phyloP scores from a whole-genome alignment of 1,284 basidiomycete species.

The Austropuccinia psidii region DNA sequence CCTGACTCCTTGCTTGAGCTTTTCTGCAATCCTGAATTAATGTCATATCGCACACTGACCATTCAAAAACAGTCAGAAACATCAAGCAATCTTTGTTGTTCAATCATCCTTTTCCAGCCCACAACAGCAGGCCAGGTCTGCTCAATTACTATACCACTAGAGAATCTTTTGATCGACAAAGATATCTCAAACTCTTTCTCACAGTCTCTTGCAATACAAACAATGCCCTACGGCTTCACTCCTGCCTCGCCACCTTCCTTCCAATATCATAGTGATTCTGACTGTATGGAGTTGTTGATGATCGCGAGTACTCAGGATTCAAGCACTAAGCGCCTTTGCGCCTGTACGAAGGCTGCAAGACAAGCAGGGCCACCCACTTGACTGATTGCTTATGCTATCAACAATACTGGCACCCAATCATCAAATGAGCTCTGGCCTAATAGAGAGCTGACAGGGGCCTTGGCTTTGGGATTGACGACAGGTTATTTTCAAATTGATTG shows the following conservation, averaged over 20 bases:
- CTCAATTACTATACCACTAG: background rate
- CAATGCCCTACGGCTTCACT: background rate
- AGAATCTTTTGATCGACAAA: background rate
- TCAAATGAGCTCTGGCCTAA: background rate
- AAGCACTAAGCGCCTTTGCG: background rate
- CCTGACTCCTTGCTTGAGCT: constrained; percentile 6
- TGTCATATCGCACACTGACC: background rate
- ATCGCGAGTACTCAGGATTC: background rate
- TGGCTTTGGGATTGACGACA: background rate
- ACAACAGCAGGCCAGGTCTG: background rate
- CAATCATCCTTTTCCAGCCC: background rate
- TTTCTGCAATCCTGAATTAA: background rate
- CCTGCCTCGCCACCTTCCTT: background rate
- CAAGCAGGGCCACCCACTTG: background rate
- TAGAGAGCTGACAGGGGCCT: background rate
- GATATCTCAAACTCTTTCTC: background rate
- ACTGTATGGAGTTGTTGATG: background rate
- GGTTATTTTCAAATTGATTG: background rate
- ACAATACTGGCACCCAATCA: background rate
- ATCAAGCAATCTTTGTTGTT: background rate
- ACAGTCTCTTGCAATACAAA: background rate
- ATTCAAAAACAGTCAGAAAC: background rate
- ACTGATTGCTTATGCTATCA: constrained; percentile 6
- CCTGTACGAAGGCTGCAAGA: background rate
- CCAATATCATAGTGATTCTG: too few relatives aligned